Evolutionary conservation across 2,329 filamentous ascomycete species (phyloP).

Genomic region (Microdochium nivale): DNA sequence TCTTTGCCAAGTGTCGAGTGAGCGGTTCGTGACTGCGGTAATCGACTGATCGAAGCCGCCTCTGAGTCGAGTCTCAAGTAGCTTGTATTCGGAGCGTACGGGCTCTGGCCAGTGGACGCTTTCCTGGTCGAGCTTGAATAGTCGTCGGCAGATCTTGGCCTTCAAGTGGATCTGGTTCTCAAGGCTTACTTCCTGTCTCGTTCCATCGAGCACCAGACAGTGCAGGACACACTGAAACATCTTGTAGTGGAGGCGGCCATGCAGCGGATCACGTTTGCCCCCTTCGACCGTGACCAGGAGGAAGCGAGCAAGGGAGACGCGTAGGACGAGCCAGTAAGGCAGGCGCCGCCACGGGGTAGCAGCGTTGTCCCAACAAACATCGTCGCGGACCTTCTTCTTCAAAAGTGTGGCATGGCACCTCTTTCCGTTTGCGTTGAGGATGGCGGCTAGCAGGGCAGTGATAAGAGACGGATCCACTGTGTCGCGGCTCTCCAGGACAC

Average conservation of each 20-base stretch:
- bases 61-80: constrained; percentile 18
- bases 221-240: constrained; percentile 41
- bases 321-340: constrained; percentile 51
- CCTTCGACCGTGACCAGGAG: constrained; percentile 18
- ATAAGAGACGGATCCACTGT: constrained; percentile 47
- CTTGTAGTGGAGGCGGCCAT: constrained; percentile 46
- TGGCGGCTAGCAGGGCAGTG: constrained; percentile 45
- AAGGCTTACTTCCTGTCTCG: constrained; percentile 14
- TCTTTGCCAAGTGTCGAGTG: constrained; percentile 25
- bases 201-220: constrained; percentile 32
- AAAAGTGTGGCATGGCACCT: constrained; percentile 25
- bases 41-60: constrained; percentile 18
- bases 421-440: constrained; percentile 46
- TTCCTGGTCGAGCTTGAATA: constrained; percentile 46
- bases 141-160: constrained; percentile 46
- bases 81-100: constrained; percentile 11
- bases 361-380: constrained; percentile 41
- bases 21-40: constrained; percentile 10
- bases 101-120: constrained; percentile 8
- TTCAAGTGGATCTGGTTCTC: constrained; percentile 32
- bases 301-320: constrained; percentile 45
- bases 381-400: constrained; percentile 52
- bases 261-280: constrained; percentile 6
- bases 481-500: constrained; percentile 45
- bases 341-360: constrained; percentile 51